Percentiles rank a stretch among this genome's conserved stretches.
Evolutionary conservation across 1,139 yeast genomes (phyloP).

Genomic region (Blastobotrys raffinosifermentans): DNA sequence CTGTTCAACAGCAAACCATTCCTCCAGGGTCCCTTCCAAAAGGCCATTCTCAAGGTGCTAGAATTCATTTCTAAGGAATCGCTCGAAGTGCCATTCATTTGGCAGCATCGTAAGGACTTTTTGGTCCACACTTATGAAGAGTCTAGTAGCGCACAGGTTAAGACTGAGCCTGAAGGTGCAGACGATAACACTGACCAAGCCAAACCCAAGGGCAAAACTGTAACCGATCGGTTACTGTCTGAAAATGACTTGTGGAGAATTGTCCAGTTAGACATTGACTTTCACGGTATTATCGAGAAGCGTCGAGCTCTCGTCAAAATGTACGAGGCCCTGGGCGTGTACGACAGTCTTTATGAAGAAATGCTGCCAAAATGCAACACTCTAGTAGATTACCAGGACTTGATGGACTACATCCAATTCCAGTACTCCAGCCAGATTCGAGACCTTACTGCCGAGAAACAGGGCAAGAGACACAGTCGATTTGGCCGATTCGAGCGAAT

Average conservation of each 20-base stretch:
- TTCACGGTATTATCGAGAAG: conserved; percentile 78
- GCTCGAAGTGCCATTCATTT: conserved; percentile 92
- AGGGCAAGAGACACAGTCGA: conserved; percentile 59
- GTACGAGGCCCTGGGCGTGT: conserved; percentile 47
- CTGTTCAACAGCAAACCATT: conserved; percentile 31
- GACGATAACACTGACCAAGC: conserved; percentile 39
- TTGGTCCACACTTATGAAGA: conserved; percentile 48
- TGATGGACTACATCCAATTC: conserved; percentile 78
- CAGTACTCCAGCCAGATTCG: conserved; percentile 69
- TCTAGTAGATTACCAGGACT: conserved; percentile 80
- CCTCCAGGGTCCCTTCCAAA: conserved; percentile 55
- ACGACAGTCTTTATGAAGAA: conserved; percentile 58
- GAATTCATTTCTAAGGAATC: conserved; percentile 73
- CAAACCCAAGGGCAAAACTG: conserved; percentile 25
- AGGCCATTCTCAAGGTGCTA: conserved; percentile 70
- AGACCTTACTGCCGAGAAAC: conserved; percentile 34
- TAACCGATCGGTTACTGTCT: conserved; percentile 39
- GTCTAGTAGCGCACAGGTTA: conserved; percentile 11
- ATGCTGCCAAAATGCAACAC: conserved; percentile 50
- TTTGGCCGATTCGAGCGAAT: conserved; percentile 72
- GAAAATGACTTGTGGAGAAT: conserved; percentile 86
- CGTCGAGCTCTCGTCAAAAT: conserved; percentile 56
- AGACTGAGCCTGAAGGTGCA: conserved; percentile 44
- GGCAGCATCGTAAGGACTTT: conserved; percentile 93
- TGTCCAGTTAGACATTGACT: conserved; percentile 79